A percentile compares a stretch with the other conserved stretches of the same genome.
These are phyloP conservation scores for Colletotrichum tanaceti DNA, from an alignment of 2,329 filamentous ascomycete species.

Conservation along the genomic window DNA sequence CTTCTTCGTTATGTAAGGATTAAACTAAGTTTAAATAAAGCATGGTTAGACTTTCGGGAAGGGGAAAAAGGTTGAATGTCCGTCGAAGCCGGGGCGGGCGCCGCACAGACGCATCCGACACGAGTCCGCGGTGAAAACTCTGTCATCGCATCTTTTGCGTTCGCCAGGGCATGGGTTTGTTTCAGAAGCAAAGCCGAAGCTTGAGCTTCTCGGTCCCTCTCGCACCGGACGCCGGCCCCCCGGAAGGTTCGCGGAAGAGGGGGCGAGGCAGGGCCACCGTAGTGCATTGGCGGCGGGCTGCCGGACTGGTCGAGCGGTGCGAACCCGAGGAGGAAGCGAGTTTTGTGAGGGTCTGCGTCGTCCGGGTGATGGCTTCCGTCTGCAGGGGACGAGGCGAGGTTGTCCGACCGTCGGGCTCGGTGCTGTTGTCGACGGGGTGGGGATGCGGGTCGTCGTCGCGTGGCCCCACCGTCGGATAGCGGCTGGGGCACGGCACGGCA, in stretches of 20 bases:
- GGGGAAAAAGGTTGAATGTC: constrained; percentile 22
- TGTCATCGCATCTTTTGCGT: constrained; percentile 9
- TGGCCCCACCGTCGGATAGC: neutral
- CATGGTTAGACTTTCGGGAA: constrained; percentile 32
- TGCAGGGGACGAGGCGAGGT: constrained; percentile 4
- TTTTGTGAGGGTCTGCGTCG: neutral
- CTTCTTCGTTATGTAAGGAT: constrained; percentile 6
- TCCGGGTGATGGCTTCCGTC: neutral
- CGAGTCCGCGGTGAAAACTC: constrained; percentile 23
- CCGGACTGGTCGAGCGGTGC: constrained; percentile 3
- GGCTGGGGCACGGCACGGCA: neutral
- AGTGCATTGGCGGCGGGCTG: neutral
- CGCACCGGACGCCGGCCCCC: constrained; percentile 5
- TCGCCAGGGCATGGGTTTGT: constrained; percentile 7
- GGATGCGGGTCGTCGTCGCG: neutral
- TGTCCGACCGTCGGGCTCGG: constrained; percentile 9
- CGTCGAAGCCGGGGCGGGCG: constrained; percentile 22
- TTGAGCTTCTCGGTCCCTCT: constrained; percentile 27
- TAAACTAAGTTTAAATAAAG: neutral
- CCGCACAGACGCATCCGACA: constrained; percentile 6
- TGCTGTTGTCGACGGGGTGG: neutral
- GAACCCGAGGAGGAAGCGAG: constrained; percentile 19
- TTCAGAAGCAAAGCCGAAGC: constrained; percentile 32
- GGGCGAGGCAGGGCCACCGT: constrained; percentile 6
- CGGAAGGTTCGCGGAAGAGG: constrained; percentile 10